phyloP scores from a whole-genome alignment of 495 filamentous ascomycete species.

The Astrocystis sublimbata region DNA sequence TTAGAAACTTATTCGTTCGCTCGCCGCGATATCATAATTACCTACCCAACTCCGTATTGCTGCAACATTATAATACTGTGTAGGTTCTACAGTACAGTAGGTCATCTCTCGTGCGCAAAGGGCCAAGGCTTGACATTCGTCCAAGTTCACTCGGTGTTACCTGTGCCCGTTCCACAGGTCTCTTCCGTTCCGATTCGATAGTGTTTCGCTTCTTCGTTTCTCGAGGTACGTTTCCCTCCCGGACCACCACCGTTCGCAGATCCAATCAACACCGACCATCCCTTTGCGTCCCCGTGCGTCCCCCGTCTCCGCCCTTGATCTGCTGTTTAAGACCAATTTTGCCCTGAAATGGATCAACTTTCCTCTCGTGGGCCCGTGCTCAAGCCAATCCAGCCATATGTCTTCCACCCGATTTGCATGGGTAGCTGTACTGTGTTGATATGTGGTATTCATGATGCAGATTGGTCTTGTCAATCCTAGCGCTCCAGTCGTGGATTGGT shows the following conservation, averaged over 20 bases:
- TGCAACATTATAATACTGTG: neutral
- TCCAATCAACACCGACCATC: neutral
- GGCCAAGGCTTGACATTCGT: neutral
- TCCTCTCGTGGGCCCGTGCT: neutral
- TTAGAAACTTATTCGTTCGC: neutral
- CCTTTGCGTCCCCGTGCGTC: neutral
- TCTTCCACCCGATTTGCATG: slow-evolving; percentile 13
- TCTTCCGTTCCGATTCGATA: neutral
- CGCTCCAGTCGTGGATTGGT: slow-evolving; percentile 8
- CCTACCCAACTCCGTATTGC: neutral
- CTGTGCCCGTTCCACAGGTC: neutral
- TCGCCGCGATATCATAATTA: neutral
- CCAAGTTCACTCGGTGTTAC: neutral
- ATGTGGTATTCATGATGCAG: slow-evolving; percentile 5
- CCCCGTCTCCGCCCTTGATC: neutral
- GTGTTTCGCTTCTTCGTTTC: neutral
- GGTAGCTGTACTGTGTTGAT: slow-evolving; percentile 8
- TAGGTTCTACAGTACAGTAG: too few species aligned
- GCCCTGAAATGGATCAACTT: neutral
- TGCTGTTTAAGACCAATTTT: neutral
- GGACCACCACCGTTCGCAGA: too few species aligned
- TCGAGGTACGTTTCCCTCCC: slow-evolving; percentile 2
- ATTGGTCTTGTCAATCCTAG: slow-evolving; percentile 8
- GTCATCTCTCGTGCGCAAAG: neutral
- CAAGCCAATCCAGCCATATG: slow-evolving; percentile 11